Evolutionary conservation across 352 stramenopile species (phyloP).

Genomic region (Blastocystis sp.): DNA sequence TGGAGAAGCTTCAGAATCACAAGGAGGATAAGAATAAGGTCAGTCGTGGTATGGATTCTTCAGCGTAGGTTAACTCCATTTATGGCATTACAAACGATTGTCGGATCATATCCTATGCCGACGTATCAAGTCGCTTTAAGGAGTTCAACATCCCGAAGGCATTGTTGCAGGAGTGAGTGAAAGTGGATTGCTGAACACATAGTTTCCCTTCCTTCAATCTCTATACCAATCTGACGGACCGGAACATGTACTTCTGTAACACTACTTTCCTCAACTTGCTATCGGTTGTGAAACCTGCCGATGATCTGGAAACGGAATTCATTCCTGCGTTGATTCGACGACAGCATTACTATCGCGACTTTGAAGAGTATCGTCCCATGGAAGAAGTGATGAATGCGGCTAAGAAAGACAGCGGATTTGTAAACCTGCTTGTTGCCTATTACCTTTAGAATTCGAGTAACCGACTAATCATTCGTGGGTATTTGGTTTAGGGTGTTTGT

Average conservation of each 20-base stretch:
- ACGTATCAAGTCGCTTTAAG: not conserved
- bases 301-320: slow-evolving; percentile 28
- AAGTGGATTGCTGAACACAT: not conserved
- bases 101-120: slow-evolving; percentile 16
- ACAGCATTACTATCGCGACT: not conserved
- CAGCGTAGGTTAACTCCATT: not conserved
- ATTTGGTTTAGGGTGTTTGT: slow-evolving; percentile 13
- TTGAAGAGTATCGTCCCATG: not conserved
- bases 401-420: not conserved
- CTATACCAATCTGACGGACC: slow-evolving; percentile 13
- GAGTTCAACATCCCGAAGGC: not conserved
- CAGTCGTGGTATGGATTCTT: not conserved
- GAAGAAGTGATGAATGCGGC: not conserved
- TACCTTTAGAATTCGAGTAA: not conserved
- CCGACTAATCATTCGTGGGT: slow-evolving; percentile 9
- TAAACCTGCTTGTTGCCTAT: not conserved
- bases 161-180: not conserved
- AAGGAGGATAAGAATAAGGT: slow-evolving; percentile 13
- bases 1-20: not conserved
- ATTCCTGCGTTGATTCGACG: slow-evolving; percentile 8
- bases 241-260: not conserved
- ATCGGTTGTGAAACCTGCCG: not conserved
- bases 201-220: slow-evolving; percentile 27
- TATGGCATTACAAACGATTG: slow-evolving; percentile 35
- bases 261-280: not conserved